Percentiles rank a stretch among this genome's conserved stretches.
Conservation (phyloP, 139 green algal genomes). For the Chlamydomonas schloesseri region DNA sequence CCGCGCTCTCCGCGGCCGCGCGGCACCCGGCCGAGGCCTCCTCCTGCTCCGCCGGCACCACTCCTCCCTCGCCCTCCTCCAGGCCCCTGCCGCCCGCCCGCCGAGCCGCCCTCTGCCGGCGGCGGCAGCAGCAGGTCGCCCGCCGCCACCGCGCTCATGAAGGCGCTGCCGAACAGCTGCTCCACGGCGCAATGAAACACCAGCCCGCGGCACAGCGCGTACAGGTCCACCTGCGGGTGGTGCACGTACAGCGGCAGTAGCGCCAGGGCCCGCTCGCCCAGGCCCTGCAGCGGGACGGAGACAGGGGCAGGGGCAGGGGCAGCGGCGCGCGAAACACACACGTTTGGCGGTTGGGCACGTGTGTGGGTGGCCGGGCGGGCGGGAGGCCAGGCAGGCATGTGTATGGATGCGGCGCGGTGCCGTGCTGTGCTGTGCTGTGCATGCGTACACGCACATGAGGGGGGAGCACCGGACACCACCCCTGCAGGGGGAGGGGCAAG, state of each 20-base stretch:
- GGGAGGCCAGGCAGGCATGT: not conserved
- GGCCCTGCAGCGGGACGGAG: not conserved
- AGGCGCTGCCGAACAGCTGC: conserved; percentile 62
- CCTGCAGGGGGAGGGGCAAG: too few species aligned
- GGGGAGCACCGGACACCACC: too few species aligned
- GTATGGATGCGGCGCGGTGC: not conserved
- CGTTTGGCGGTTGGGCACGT: too few species aligned
- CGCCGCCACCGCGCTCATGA: not conserved
- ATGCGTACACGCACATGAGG: too few species aligned
- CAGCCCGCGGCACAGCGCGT: conserved; percentile 49
- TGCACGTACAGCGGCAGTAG: conserved; percentile 41
- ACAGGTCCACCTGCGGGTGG: conserved; percentile 73
- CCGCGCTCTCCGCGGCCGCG: too few species aligned
- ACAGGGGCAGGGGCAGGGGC: not conserved
- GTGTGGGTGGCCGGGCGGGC: too few species aligned
- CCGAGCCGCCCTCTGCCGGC: too few species aligned
- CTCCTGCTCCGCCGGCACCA: too few species aligned
- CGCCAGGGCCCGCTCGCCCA: conserved; percentile 3
- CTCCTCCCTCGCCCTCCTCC: not conserved
- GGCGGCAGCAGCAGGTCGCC: not conserved
- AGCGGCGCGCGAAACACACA: too few species aligned
- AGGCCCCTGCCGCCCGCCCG: not conserved
- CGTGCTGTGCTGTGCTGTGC: too few species aligned
- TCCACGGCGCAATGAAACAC: conserved; percentile 67
- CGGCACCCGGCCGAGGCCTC: too few species aligned